These are phyloP conservation scores for Vanrija humicola DNA, from an alignment of 1,284 basidiomycete genomes.

Conservation along the genomic window DNA sequence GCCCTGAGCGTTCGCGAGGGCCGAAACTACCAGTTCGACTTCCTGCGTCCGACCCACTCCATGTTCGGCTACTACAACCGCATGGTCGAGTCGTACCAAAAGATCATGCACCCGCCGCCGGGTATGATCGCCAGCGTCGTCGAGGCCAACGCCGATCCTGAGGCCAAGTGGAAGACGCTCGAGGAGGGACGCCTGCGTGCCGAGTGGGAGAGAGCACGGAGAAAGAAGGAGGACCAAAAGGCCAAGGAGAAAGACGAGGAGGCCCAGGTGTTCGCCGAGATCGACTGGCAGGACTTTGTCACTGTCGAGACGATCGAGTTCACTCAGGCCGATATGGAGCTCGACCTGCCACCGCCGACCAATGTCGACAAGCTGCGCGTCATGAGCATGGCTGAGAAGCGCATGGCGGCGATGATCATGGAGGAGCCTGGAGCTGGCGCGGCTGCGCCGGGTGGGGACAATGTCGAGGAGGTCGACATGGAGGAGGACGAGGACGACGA, in stretches of 20 bases:
- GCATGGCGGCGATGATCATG: slow-evolving; percentile 98
- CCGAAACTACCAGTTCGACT: slow-evolving; percentile 97
- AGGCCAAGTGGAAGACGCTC: slow-evolving; percentile 68
- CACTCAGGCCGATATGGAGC: slow-evolving; percentile 81
- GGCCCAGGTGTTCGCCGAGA: slow-evolving; percentile 75
- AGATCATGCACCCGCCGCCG: slow-evolving; percentile 77
- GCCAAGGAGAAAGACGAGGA: slow-evolving; percentile 79
- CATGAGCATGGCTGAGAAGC: slow-evolving; percentile 95
- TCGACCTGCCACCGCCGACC: slow-evolving; percentile 92
- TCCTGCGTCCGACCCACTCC: slow-evolving; percentile 90
- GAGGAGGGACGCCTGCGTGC: slow-evolving; percentile 73
- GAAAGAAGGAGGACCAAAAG: slow-evolving; percentile 78
- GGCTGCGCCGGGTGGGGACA: slow-evolving; percentile 59
- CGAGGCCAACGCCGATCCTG: slow-evolving; percentile 58
- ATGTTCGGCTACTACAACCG: slow-evolving; percentile 96
- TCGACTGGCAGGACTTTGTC: slow-evolving; percentile 99
- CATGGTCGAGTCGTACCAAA: slow-evolving; percentile 93
- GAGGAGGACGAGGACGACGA: slow-evolving; percentile 58
- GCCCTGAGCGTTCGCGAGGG: slow-evolving; percentile 83
- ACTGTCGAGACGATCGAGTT: slow-evolving; percentile 99
- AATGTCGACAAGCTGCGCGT: slow-evolving; percentile 89
- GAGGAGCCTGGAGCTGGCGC: slow-evolving; percentile 70
- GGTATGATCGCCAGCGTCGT: slow-evolving; percentile 66
- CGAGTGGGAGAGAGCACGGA: slow-evolving; percentile 79
- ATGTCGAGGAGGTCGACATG: slow-evolving; percentile 57